Base-by-base conservation (phyloP, 768 basidiomycete genomes). In the Calocera cornea region DNA sequence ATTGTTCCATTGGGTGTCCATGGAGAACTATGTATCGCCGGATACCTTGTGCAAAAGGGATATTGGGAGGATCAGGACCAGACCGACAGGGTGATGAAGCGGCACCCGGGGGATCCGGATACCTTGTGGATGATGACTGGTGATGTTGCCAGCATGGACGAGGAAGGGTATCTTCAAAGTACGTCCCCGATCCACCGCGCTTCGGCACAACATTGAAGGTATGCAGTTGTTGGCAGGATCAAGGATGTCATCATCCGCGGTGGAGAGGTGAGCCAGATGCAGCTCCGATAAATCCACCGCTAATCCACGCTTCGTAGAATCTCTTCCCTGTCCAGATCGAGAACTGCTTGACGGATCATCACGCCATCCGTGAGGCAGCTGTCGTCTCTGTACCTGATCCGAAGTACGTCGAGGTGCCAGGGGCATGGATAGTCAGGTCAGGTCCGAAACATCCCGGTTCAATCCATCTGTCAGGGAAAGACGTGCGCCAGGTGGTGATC, bases 211-310 rank as follows among this genome's bases (percentile, higher is more conserved):
- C 10, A 34, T 34, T 41, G 41, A 11, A 36, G 33, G 19, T 1
- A 16, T 47, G 5, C 64, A 92, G 90, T 92, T 67, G 89, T 90
- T 60, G 86, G 89, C 50, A 80, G 90, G 68, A 87, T 86, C 66
- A 92, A 92, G 84, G 90, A 92, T 74, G 84, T 92, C 65, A 90
- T 92, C 71, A 92, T 92, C 70, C 86, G 90, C 22, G 90, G 89
- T 19, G 90, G 90, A 69, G 90, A 92, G 81, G 88, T 87, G 69
- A 12, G 77, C 29, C 7, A 0, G 1, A 12, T 41, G 17, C 10
- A 3, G 34, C 50, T 67, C 34, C 41, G 64, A 38, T 19, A 41
- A n/a, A 10, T 24, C 34, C 64, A 19, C 40, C 60, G 34, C 50
- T 68, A 17, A 63, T 40, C 19, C 64, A 11, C 16, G 3, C 3